Evolutionary conservation across 495 filamentous ascomycete species (phyloP), one percentile per base, ranked within the genome.

Genomic region (Talaromyces wortmannii): DNA sequence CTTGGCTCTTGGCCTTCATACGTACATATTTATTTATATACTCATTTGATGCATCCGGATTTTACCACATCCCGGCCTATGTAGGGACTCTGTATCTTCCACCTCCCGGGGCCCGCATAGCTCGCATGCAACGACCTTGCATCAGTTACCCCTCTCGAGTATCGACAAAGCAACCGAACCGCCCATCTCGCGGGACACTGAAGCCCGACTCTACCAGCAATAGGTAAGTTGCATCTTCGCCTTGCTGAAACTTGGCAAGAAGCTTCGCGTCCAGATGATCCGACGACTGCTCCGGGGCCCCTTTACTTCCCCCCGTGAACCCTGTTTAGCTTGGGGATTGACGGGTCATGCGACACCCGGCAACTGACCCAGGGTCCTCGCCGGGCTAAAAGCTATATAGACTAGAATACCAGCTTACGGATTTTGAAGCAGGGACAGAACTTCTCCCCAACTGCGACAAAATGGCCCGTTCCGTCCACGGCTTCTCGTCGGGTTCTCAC

Each of bases 391-490:
- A 23, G 1, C 23, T 40, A 40, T 40, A 40, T 40, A 40, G 36
- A 40, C 13, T 40, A 12, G 44, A 15, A 46, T 46, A 15, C 44
- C 44, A 12, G n/a, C 44, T 46, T 46, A 15, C 44, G 7, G 10
- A 7, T 23, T 17, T 45, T 23, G 44, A 4, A 42, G 16, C 16
- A 31, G 33, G 36, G 23, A 23, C 4, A 23, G 23, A 4, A 23
- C 23, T 23, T 23, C 23, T 23, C 33, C n/a, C 36, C 50, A 43
- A 44, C 29, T 10, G 30, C 52, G 15, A 46, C 63, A 50, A 57
- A 33, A 69, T 69, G 67, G 64, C 67, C 55, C 65, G 63, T 42
- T 69, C 67, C 3, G 58, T 67, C 36, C 65, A 65, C 7, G 61
- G 59, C 45, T 33, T 52, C 31, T 44, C 51, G 15, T 52, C 49